A percentile compares a stretch with the other conserved stretches of the same genome.
phyloP scores from a whole-genome alignment of 2,329 filamentous ascomycete species.

The Emergomyces africanus region DNA sequence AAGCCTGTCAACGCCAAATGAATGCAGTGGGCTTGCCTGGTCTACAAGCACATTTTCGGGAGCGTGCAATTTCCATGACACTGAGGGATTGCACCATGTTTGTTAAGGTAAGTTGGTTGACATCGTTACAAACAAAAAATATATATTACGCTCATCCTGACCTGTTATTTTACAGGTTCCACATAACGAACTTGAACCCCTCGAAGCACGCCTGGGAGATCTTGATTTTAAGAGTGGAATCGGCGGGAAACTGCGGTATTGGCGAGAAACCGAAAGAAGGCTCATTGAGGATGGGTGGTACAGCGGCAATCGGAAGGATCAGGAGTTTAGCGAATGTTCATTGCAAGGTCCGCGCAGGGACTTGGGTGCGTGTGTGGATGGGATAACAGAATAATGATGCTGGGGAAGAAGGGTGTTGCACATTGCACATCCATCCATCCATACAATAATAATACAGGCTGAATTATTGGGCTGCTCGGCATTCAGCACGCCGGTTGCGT shows the following conservation, averaged over 20 bases:
- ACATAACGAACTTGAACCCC: slow-evolving; percentile 17
- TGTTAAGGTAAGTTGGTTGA: slow-evolving; percentile 39
- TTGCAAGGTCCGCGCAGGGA: slow-evolving; percentile 12
- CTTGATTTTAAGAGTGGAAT: slow-evolving; percentile 61
- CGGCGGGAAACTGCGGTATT: slow-evolving; percentile 53
- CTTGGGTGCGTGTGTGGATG: not conserved
- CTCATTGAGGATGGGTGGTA: slow-evolving; percentile 62
- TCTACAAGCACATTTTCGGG: slow-evolving; percentile 23
- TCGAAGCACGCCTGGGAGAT: slow-evolving; percentile 52
- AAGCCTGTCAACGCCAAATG: slow-evolving; percentile 22
- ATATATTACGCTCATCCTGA: not conserved
- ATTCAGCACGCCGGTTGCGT: not conserved
- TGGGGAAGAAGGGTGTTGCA: not conserved
- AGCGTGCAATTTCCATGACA: slow-evolving; percentile 63
- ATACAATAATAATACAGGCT: not conserved
- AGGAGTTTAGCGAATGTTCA: slow-evolving; percentile 21
- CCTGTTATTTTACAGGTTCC: slow-evolving; percentile 18
- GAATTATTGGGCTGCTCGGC: not conserved
- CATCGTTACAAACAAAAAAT: not conserved
- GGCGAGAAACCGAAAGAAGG: slow-evolving; percentile 50
- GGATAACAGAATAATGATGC: not conserved
- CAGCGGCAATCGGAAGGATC: slow-evolving; percentile 24
- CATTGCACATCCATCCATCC: no score
- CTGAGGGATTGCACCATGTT: slow-evolving; percentile 68
- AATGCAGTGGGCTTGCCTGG: slow-evolving; percentile 25